Conservation (phyloP, 495 filamentous ascomycete genomes). For the Talaromyces stipitatus region DNA sequence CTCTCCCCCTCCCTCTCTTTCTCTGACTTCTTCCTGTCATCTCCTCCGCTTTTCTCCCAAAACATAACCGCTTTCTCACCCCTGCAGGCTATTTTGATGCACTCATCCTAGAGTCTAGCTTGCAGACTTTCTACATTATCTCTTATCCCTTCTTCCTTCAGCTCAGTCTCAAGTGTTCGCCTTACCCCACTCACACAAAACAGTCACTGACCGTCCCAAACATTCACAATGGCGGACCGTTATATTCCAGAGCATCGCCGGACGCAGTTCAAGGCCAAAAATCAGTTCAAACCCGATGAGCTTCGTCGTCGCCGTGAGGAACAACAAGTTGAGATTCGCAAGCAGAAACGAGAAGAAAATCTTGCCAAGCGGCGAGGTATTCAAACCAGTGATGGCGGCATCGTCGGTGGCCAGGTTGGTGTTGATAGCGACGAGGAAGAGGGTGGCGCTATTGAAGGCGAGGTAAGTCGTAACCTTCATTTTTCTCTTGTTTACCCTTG, state of each 20-base stretch:
- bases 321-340: slow-evolving; percentile 97
- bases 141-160: slow-evolving; percentile 17
- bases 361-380: slow-evolving; percentile 97
- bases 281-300: slow-evolving; percentile 97
- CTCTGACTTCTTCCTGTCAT: slow-evolving; percentile 11
- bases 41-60: slow-evolving; percentile 10
- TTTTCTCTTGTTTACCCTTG: no score
- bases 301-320: slow-evolving; percentile 97
- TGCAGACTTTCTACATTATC: slow-evolving; percentile 17
- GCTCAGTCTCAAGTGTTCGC: slow-evolving; percentile 21
- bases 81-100: slow-evolving; percentile 6
- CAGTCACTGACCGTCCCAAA: slow-evolving; percentile 9
- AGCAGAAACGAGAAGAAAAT: slow-evolving; percentile 97
- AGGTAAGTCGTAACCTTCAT: slow-evolving; percentile 79
- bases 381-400: slow-evolving; percentile 58
- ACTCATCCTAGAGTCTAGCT: neutral
- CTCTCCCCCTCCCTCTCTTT: slow-evolving; percentile 14
- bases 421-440: slow-evolving; percentile 97
- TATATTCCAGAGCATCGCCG: slow-evolving; percentile 99
- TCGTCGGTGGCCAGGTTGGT: slow-evolving; percentile 76
- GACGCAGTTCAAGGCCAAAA: slow-evolving; percentile 98
- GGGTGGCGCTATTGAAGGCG: slow-evolving; percentile 82
- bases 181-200: slow-evolving; percentile 9
- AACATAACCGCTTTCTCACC: slow-evolving; percentile 4
- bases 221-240: slow-evolving; percentile 78